phyloP scores from a whole-genome alignment of 2,329 filamentous ascomycete genomes.

The Penicillium sclerotigenum region DNA sequence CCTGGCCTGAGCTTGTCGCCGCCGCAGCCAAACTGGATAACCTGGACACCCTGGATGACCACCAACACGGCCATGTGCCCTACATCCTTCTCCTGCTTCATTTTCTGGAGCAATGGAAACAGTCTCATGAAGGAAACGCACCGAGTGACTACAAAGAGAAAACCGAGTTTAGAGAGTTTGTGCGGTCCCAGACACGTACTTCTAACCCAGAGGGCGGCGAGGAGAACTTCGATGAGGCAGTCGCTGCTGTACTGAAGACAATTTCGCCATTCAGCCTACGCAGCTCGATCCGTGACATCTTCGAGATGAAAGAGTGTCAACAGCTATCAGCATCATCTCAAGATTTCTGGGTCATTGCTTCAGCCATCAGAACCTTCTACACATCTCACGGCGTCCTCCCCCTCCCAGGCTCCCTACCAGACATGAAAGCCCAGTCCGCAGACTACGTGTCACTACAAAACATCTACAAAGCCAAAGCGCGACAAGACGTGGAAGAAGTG shows the following conservation, averaged over 20 bases:
- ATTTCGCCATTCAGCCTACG: conserved; percentile 67
- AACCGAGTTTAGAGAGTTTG: conserved; percentile 69
- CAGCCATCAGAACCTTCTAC: conserved; percentile 75
- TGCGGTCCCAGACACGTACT: conserved; percentile 65
- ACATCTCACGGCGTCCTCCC: conserved; percentile 70
- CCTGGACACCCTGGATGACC: conserved; percentile 67
- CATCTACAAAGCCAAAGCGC: conserved; percentile 86
- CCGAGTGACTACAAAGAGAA: conserved; percentile 83
- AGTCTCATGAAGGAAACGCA: conserved; percentile 60
- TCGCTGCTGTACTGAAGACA: conserved; percentile 82
- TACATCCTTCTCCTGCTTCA: conserved; percentile 80
- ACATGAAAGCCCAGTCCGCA: conserved; percentile 93
- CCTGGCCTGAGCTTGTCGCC: conserved; percentile 76
- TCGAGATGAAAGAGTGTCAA: conserved; percentile 64
- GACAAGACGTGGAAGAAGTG: conserved; percentile 73
- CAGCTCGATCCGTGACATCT: conserved; percentile 70
- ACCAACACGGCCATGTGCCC: conserved; percentile 88
- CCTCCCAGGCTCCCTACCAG: conserved; percentile 80
- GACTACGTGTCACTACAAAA: conserved; percentile 90
- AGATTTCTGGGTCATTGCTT: conserved; percentile 85
- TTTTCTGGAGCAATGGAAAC: conserved; percentile 78
- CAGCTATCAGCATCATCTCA: conserved; percentile 49
- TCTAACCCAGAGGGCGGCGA: conserved; percentile 81
- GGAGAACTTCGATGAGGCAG: conserved; percentile 95
- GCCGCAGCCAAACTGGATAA: conserved; percentile 64